Conservation (phyloP, 768 basidiomycete genomes). For the Mycena floridula region DNA sequence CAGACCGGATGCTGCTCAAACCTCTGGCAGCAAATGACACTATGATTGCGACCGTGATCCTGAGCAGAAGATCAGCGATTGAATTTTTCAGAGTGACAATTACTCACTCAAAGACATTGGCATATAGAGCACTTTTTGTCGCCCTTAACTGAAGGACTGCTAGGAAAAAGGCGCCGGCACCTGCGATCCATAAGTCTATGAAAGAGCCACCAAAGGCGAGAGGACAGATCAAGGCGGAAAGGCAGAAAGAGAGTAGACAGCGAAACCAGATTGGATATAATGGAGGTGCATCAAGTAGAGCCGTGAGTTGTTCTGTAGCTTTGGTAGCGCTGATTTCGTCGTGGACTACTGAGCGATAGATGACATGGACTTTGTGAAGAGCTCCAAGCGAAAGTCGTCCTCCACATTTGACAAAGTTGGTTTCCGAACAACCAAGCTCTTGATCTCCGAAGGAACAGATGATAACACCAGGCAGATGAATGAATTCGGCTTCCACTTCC, state of each 20-base stretch:
- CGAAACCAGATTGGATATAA: slow-evolving; percentile 59
- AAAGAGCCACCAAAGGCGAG: slow-evolving; percentile 82
- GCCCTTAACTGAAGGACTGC: slow-evolving; percentile 69
- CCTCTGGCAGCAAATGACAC: slow-evolving; percentile 80
- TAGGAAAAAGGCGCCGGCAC: slow-evolving; percentile 59
- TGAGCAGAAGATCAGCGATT: slow-evolving; percentile 21
- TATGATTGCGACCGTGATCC: slow-evolving; percentile 76
- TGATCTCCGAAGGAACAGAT: slow-evolving; percentile 88
- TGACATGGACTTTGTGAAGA: slow-evolving; percentile 76
- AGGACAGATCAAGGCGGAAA: slow-evolving; percentile 77
- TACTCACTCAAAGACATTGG: slow-evolving; percentile 87
- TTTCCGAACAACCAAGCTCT: slow-evolving; percentile 85
- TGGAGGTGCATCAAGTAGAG: slow-evolving; percentile 56
- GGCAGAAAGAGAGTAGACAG: slow-evolving; percentile 59
- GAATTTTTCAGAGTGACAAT: background rate
- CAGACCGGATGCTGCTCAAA: slow-evolving; percentile 68
- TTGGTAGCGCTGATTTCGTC: slow-evolving; percentile 84
- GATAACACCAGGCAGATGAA: slow-evolving; percentile 75
- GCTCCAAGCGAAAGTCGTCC: slow-evolving; percentile 78
- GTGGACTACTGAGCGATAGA: slow-evolving; percentile 87
- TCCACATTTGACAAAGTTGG: slow-evolving; percentile 78
- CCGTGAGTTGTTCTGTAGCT: slow-evolving; percentile 59
- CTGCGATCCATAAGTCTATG: slow-evolving; percentile 82
- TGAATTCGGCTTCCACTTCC: slow-evolving; percentile 88
- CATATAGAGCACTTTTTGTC: slow-evolving; percentile 72